phyloP scores from a whole-genome alignment of 2,329 filamentous ascomycete species.

The Diaporthe helianthi region DNA sequence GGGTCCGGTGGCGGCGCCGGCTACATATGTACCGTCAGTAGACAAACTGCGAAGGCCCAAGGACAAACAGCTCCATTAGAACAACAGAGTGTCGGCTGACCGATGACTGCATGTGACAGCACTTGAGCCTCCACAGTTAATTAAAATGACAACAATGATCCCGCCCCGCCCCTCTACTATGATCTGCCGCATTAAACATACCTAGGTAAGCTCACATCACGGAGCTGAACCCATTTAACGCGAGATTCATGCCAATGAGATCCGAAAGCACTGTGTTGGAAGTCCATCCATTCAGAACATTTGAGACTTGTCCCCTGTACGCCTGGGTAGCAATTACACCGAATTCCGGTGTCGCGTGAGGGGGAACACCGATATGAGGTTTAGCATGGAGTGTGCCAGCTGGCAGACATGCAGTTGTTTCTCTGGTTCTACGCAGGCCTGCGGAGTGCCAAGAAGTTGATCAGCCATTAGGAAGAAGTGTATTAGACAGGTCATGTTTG shows the following conservation, averaged over 20 bases:
- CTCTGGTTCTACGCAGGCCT: background rate
- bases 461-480: constrained; percentile 12
- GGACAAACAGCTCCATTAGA: background rate
- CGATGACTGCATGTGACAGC: too few species aligned
- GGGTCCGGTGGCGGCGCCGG: too few species aligned
- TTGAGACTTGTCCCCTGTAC: background rate
- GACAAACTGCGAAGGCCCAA: background rate
- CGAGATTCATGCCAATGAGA: constrained; percentile 1
- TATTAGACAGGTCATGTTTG: background rate
- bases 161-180: background rate
- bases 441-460: constrained; percentile 8
- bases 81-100: background rate
- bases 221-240: background rate
- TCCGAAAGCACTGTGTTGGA: background rate
- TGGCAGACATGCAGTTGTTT: background rate
- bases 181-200: constrained; percentile 3
- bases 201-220: background rate
- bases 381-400: background rate
- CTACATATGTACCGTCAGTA: background rate
- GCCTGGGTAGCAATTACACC: background rate
- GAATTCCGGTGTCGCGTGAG: background rate
- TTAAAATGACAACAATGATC: background rate
- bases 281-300: background rate
- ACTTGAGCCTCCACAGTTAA: background rate
- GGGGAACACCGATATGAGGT: background rate